These are phyloP conservation scores for Fusarium subglutinans DNA, from an alignment of 2,329 filamentous ascomycete genomes.

Conservation along the genomic window DNA sequence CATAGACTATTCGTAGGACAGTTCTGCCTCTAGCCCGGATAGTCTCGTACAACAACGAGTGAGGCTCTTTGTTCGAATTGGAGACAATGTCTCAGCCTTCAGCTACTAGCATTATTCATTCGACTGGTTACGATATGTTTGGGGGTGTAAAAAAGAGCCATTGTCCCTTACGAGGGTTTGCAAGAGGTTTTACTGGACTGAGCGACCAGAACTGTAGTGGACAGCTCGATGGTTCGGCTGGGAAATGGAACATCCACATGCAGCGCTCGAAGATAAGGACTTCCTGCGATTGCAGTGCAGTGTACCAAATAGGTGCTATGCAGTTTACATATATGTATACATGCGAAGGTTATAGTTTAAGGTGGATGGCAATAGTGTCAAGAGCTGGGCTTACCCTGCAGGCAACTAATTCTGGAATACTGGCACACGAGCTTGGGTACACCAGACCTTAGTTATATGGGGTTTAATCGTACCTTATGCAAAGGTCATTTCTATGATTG, in stretches of 20 bases:
- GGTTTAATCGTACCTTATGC: not conserved
- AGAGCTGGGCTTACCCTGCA: not conserved
- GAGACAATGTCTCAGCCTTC: not conserved
- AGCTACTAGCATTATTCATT: not conserved
- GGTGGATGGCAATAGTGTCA: not conserved
- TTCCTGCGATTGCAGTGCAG: not conserved
- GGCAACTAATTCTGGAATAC: not conserved
- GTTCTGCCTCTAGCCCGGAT: not conserved
- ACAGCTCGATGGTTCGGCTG: not conserved
- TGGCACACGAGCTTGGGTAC: not conserved
- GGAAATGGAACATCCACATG: not conserved
- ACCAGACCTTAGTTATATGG: not conserved
- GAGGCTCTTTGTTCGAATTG: not conserved
- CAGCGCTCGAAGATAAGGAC: not conserved
- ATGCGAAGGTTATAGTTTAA: not conserved
- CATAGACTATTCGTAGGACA: not conserved
- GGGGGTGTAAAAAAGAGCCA: not conserved
- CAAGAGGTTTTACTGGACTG: not conserved
- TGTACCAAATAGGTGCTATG: not conserved
- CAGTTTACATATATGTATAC: not conserved
- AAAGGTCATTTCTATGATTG: not conserved
- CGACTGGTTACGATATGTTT: not conserved
- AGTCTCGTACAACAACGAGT: not conserved
- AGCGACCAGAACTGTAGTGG: not conserved
- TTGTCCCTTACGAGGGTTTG: not conserved